Base-by-base conservation (phyloP, 1,284 basidiomycete species). In the Calocybe gambosa region DNA sequence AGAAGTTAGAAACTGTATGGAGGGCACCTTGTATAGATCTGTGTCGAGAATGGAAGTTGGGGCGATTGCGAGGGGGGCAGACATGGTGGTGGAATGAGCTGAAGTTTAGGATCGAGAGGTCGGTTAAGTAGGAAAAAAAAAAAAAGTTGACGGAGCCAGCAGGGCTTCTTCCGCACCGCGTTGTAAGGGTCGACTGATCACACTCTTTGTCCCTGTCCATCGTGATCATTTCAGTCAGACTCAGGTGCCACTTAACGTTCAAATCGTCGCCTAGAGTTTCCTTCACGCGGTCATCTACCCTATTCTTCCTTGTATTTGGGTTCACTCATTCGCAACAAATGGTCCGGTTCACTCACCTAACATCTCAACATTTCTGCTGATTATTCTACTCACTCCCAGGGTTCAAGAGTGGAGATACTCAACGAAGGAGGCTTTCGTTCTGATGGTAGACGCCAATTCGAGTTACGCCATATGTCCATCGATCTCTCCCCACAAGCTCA, bases 11-110 rank as follows among this genome's bases (percentile, higher is more conserved):
- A 31, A 43, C 48, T 21, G 42, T 18, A 37, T 18, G 18, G 39
- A n/a, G 15, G 41, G 23, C 46, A 84, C 91, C 78, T 96, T 99
- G 82, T 99, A 98, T 34, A 97, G 70, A 64, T 99, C 95, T 0
- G 93, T 96, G 65, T 98, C 95, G 46, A 99, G 77, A 45, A 98
- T 73, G 23, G 90, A 93, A 50, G 43, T 52, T 15, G 68, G 70
- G 53, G 43, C 63, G 52, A 42, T 61, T 51, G 36, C 55, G 34
- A 38, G 48, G 25, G 61, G 46, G 15, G 63, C 60, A 47, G 68
- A 63, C 66, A 68, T n/a, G n/a, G n/a, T 68, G 51, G 55, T 57
- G 54, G 57, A 49, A 26, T 48, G 23, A 38, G 35, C 10, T 44
- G 35, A 47, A 43, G 8, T 6, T 4, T n/a, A 13, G 6, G 33